Conservation (phyloP, 2,329 filamentous ascomycete species). For the Colletotrichum salicis region DNA sequence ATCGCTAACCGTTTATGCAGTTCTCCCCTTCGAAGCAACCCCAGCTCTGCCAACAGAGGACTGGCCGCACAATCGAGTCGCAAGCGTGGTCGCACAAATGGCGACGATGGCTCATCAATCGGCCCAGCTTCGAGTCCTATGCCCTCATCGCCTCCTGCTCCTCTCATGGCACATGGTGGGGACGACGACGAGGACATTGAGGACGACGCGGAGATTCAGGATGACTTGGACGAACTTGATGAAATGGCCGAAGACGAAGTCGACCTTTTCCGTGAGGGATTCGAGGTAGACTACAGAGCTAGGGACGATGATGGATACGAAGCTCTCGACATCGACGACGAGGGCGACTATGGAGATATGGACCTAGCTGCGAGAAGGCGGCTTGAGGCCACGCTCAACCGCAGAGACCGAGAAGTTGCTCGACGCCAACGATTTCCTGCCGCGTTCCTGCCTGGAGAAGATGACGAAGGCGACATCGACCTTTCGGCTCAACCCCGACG, state of each 20-base stretch:
- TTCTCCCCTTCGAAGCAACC: conserved; percentile 84
- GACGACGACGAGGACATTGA: conserved; percentile 79
- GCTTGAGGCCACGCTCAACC: conserved; percentile 78
- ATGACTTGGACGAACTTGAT: conserved; percentile 81
- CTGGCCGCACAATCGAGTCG: conserved; percentile 61
- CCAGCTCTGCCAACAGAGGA: conserved; percentile 86
- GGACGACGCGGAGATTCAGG: conserved; percentile 77
- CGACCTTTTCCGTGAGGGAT: conserved; percentile 79
- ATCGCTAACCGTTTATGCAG: conserved; percentile 55
- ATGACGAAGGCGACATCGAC: conserved; percentile 86
- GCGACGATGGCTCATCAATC: conserved; percentile 63
- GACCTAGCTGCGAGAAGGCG: conserved; percentile 73
- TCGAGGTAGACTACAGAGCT: conserved; percentile 76
- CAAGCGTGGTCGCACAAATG: conserved; percentile 65
- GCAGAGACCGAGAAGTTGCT: conserved; percentile 77
- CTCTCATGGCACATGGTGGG: conserved; percentile 72
- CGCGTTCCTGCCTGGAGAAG: conserved; percentile 82
- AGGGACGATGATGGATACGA: conserved; percentile 77
- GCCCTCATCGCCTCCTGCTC: conserved; percentile 73
- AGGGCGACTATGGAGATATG: conserved; percentile 78
- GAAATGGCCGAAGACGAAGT: conserved; percentile 85
- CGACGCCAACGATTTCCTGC: conserved; percentile 74
- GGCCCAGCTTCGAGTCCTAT: conserved; percentile 69
- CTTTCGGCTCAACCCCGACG: conserved; percentile 86
- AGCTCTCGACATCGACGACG: conserved; percentile 79